Evolutionary conservation across 2,329 filamentous ascomycete genomes (phyloP), one percentile per base, ranked within the genome.

Genomic region (Endocalyx cinctus): DNA sequence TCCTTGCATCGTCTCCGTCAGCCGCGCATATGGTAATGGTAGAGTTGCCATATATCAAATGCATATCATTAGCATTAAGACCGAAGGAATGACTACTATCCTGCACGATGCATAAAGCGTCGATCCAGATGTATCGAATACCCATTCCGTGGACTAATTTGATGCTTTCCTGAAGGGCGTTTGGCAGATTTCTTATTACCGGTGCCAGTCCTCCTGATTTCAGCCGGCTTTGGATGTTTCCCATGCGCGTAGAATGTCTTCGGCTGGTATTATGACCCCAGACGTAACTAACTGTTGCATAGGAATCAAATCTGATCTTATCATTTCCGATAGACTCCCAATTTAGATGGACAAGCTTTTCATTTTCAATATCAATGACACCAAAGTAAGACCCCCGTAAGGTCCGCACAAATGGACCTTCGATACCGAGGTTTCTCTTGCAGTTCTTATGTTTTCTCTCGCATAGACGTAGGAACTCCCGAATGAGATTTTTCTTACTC

Each of bases 81-180:
- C 36, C 26, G 39, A 39, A 46, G 25, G 42, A 42, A 4, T 23
- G 28, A 2, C 10, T 16, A 17, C 35, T 40, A 15, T 38, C 37
- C 27, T 48, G 47, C 6, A 49, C 33, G 18, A 49, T 50, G 25
- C 45, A 47, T 3, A 48, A 22, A 5, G 33, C 25, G 26, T 48
- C 45, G 16, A 48, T 43, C 47, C 46, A 49, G 5, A 47, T 10
- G 14, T 31, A 41, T 11, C 29, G 32, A 31, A 31, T 6, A 22
- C 34, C 14, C 25, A 18, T 14, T n/a, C 20, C 18, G 17, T 31
- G 17, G 25, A 25, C 14, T 27, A 32, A 6, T 31, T 25, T n/a
- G 26, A 31, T 17, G 29, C 17, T 27, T 14, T 27, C 12, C 25
- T 27, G 8, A 8, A 27, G 25, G 8, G 25, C 8, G 12, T 14